Conservation (phyloP, 2,329 filamentous ascomycete genomes). For the Fusarium chaquense region DNA sequence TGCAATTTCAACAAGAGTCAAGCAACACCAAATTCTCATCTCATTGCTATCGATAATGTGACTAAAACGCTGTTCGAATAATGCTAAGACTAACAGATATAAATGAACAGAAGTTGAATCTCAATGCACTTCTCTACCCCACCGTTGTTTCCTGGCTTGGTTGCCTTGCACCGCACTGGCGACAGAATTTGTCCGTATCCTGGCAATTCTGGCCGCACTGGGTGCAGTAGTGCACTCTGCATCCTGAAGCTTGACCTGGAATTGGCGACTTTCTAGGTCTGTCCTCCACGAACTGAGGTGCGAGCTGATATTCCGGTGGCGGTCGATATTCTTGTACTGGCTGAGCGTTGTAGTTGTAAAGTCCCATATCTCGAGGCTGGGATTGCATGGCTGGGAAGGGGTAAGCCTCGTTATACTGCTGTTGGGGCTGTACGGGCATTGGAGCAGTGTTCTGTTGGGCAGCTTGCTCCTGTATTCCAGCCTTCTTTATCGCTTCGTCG, state of each 20-base stretch:
- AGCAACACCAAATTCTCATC: too few relatives aligned
- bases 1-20: too few relatives aligned
- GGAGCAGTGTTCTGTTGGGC: not conserved
- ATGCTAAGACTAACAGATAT: too few relatives aligned
- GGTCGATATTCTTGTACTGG: not conserved
- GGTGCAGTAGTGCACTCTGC: not conserved
- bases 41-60: too few relatives aligned
- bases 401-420: not conserved
- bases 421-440: not conserved
- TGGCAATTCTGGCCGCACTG: not conserved
- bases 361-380: not conserved
- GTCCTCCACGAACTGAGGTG: not conserved
- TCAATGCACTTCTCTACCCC: too few relatives aligned
- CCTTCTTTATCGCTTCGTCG: constrained; percentile 7
- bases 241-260: not conserved
- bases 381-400: not conserved
- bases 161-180: not conserved
- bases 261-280: not conserved
- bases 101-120: too few relatives aligned
- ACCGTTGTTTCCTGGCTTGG: not conserved
- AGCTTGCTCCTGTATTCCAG: not conserved
- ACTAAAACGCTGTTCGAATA: too few relatives aligned
- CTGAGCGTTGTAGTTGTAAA: not conserved
- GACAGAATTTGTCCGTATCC: constrained; percentile 2
- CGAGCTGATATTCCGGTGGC: not conserved